These are phyloP conservation scores for Sordariomycetes sp. DNA, from an alignment of 2,329 filamentous ascomycete genomes.

Conservation along the genomic window DNA sequence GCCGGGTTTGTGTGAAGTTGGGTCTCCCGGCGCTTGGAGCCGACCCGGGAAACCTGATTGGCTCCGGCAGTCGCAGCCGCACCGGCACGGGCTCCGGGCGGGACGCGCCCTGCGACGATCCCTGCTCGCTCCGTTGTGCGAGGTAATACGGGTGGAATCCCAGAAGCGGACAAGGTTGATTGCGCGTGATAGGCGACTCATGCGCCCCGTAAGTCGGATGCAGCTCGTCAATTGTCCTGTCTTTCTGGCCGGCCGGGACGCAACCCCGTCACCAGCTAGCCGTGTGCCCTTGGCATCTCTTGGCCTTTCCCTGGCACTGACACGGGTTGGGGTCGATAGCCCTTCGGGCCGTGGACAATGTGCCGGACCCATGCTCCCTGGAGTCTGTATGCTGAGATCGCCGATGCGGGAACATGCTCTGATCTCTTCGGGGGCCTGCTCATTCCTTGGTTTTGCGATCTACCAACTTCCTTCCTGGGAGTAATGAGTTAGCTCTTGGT, in stretches of 20 bases:
- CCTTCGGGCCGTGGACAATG: no score
- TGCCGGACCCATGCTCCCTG: no score
- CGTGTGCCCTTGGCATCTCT: neutral
- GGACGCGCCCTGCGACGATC: neutral
- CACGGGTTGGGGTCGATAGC: neutral
- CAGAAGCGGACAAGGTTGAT: neutral
- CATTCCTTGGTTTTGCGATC: no score
- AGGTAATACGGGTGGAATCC: no score
- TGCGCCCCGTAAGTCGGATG: neutral
- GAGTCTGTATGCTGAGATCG: no score
- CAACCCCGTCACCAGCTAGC: neutral
- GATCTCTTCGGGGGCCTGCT: no score
- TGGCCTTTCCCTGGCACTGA: neutral
- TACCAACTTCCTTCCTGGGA: no score
- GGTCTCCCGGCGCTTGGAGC: slow-evolving; percentile 1
- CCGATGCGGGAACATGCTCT: no score
- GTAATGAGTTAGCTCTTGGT: no score
- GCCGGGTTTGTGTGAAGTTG: neutral
- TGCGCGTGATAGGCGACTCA: neutral
- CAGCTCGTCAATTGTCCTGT: neutral
- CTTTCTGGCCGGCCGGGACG: neutral
- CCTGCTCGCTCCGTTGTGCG: no score
- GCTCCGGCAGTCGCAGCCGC: slow-evolving; percentile 3
- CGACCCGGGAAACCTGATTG: neutral
- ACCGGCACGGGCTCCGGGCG: neutral